phyloP scores from a whole-genome alignment of 805 yeast species.

The Candida corydali region DNA sequence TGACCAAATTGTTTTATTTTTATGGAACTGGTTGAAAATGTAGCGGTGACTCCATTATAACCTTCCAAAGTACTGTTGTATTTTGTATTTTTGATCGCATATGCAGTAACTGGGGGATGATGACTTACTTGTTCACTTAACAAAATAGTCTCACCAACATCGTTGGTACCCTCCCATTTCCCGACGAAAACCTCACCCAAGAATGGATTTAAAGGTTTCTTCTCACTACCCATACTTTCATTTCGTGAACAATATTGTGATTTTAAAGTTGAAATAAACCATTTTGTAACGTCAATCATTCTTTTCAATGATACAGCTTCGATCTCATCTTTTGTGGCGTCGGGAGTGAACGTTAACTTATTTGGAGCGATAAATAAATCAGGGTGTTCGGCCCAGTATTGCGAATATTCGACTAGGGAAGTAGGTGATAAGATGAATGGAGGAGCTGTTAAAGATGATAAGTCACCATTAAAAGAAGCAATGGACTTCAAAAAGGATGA shows the following conservation, averaged over 20 bases:
- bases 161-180: slow-evolving; percentile 58
- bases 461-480: slow-evolving; percentile 89
- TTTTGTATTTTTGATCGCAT: slow-evolving; percentile 70
- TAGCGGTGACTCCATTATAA: slow-evolving; percentile 83
- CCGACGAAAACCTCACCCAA: slow-evolving; percentile 93
- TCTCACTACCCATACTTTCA: slow-evolving; percentile 91
- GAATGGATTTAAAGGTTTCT: slow-evolving; percentile 95
- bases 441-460: slow-evolving; percentile 93
- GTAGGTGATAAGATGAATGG: slow-evolving; percentile 92
- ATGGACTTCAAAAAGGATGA: slow-evolving; percentile 85
- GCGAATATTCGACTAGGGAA: slow-evolving; percentile 86
- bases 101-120: slow-evolving; percentile 98
- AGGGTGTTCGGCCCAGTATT: slow-evolving; percentile 94
- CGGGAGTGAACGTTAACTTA: slow-evolving; percentile 40
- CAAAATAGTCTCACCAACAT: slow-evolving; percentile 71
- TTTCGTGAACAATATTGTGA: slow-evolving; percentile 92
- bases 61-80: slow-evolving; percentile 74
- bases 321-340: slow-evolving; percentile 26
- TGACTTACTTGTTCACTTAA: slow-evolving; percentile 93
- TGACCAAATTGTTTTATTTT: slow-evolving; percentile 92
- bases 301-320: slow-evolving; percentile 55
- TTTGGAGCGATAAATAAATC: slow-evolving; percentile 75
- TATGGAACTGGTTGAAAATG: slow-evolving; percentile 73
- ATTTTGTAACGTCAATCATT: slow-evolving; percentile 75
- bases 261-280: slow-evolving; percentile 89